phyloP scores from a whole-genome alignment of 2,329 filamentous ascomycete genomes.

The Bipolaris gigantea region DNA sequence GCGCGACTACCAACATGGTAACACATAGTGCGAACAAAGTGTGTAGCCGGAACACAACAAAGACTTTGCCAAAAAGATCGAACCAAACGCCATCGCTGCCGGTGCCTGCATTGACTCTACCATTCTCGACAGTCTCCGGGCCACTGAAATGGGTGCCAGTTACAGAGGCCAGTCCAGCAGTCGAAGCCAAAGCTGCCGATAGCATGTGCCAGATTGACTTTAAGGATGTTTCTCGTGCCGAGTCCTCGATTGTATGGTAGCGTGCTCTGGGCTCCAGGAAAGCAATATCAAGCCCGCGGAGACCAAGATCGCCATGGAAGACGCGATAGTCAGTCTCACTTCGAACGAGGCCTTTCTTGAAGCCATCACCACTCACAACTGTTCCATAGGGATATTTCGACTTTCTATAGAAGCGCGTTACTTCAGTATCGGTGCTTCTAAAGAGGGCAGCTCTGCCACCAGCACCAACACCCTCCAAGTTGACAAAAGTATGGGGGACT shows the following conservation, averaged over 20 bases:
- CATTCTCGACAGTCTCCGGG: slow-evolving; percentile 54
- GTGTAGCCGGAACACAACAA: slow-evolving; percentile 77
- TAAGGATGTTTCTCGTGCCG: slow-evolving; percentile 73
- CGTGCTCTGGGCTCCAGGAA: slow-evolving; percentile 84
- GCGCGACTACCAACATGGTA: slow-evolving; percentile 77
- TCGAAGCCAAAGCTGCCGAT: slow-evolving; percentile 75
- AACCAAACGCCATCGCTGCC: slow-evolving; percentile 84
- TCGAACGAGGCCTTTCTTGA: slow-evolving; percentile 73
- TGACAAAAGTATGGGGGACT: slow-evolving; percentile 85
- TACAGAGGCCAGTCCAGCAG: slow-evolving; percentile 69
- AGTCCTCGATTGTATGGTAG: slow-evolving; percentile 92
- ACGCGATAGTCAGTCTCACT: slow-evolving; percentile 91
- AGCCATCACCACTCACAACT: slow-evolving; percentile 81
- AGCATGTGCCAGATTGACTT: slow-evolving; percentile 92
- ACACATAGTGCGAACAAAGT: slow-evolving; percentile 88
- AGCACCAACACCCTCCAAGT: slow-evolving; percentile 91
- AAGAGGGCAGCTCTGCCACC: slow-evolving; percentile 88
- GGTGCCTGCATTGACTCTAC: slow-evolving; percentile 66
- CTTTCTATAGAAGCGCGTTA: slow-evolving; percentile 75
- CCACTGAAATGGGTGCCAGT: slow-evolving; percentile 68
- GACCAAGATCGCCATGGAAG: slow-evolving; percentile 74
- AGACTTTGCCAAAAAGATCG: slow-evolving; percentile 79
- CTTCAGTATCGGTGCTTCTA: slow-evolving; percentile 81
- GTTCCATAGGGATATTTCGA: slow-evolving; percentile 78
- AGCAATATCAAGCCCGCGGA: slow-evolving; percentile 87